Evolutionary conservation across 495 filamentous ascomycete genomes (phyloP).

Genomic region (Aspergillus conjunctus): DNA sequence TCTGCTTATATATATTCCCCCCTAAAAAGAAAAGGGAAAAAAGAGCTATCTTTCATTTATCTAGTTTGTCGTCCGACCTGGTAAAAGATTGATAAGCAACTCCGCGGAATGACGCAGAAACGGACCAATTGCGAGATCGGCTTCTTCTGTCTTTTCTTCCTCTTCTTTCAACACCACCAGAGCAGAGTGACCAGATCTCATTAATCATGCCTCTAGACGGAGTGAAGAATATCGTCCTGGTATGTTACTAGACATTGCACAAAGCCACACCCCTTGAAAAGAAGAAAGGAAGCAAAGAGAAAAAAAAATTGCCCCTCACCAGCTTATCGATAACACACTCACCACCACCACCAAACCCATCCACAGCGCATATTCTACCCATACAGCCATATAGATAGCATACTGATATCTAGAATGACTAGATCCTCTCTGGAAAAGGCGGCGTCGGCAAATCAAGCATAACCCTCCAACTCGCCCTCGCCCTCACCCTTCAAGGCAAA

Average conservation of each 20-base stretch:
- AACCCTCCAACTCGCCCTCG: constrained; percentile 91
- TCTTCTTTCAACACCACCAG: constrained; percentile 8
- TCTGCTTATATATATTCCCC: no score
- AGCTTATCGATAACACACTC: constrained; percentile 49
- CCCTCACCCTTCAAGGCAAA: constrained; percentile 79
- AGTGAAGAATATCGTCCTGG: constrained; percentile 56
- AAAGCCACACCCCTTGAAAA: constrained; percentile 1
- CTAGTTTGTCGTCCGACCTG: neutral
- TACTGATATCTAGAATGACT: constrained; percentile 1
- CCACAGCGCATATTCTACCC: neutral
- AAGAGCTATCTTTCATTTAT: neutral
- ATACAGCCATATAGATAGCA: neutral
- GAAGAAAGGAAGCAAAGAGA: constrained; percentile 4
- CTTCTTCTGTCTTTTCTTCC: constrained; percentile 23
- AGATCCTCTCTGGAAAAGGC: constrained; percentile 93
- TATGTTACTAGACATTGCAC: constrained; percentile 27
- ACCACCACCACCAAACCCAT: neutral
- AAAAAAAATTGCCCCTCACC: constrained; percentile 25
- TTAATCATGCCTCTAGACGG: constrained; percentile 50
- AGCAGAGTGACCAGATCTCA: neutral
- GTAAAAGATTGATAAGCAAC: constrained; percentile 47
- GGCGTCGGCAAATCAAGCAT: constrained; percentile 97
- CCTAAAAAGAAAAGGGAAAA: no score
- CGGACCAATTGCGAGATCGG: constrained; percentile 33
- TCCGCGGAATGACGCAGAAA: constrained; percentile 36